These are phyloP conservation scores for Diplocarpon rosae DNA, from an alignment of 2,329 filamentous ascomycete genomes.

Conservation along the genomic window DNA sequence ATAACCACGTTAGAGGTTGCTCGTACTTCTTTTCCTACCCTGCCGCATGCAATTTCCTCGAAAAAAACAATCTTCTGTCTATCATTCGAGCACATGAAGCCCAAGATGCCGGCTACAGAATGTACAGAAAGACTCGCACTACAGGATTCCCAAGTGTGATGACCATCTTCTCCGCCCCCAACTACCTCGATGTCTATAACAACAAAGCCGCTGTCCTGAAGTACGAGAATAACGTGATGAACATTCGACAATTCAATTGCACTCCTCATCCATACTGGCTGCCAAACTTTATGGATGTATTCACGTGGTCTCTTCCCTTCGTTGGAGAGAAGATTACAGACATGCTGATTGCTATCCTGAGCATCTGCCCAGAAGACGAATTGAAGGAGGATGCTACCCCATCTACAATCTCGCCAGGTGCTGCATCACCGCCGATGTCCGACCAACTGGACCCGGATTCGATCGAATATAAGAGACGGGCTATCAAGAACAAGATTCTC, in stretches of 20 bases:
- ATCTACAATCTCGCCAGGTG: conserved; percentile 48
- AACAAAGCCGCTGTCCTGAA: conserved; percentile 98
- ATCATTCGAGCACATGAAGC: conserved; percentile 97
- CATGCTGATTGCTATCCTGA: conserved; percentile 97
- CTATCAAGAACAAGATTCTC: conserved; percentile 99
- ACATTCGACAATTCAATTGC: conserved; percentile 99
- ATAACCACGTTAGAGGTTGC: conserved; percentile 96
- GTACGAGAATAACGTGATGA: conserved; percentile 99
- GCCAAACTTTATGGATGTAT: conserved; percentile 99
- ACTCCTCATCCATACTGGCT: conserved; percentile 99
- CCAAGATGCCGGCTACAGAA: conserved; percentile 95
- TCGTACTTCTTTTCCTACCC: conserved; percentile 99
- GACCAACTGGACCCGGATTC: conserved; percentile 61
- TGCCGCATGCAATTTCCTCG: conserved; percentile 89
- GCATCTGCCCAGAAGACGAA: conserved; percentile 98
- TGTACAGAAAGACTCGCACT: conserved; percentile 97
- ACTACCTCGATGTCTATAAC: conserved; percentile 99
- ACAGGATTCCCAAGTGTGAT: conserved; percentile 98
- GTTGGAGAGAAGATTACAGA: conserved; percentile 99
- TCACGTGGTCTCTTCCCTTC: conserved; percentile 99
- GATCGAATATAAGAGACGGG: conserved; percentile 85
- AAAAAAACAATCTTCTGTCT: conserved; percentile 97
- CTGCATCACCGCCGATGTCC: conserved; percentile 60
- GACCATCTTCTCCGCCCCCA: conserved; percentile 98
- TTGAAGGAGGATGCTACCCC: conserved; percentile 79